Evolutionary conservation across 2,329 filamentous ascomycete genomes (phyloP), one percentile per base, ranked within the genome.

Genomic region (Chaetomium sp.): DNA sequence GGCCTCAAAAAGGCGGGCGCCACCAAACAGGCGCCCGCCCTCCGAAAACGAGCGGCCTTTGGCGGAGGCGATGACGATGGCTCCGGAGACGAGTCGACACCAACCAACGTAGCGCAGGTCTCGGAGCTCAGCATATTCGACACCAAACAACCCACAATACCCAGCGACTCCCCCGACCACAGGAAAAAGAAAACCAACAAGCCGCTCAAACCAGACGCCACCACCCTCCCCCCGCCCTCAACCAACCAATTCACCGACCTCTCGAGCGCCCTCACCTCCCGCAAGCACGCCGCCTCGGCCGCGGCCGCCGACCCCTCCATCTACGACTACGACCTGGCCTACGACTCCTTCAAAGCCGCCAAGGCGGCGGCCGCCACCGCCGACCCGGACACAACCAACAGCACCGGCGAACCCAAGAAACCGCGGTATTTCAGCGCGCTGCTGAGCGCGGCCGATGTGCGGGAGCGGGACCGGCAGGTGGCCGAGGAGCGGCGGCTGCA

Each of bases 241-340:
- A 70, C 75, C 80, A 54, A 78, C 57, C 79, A 82, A 73, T 88
- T 86, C 70, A 84, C 84, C 42, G 89, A 93, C 72, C 82, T 92
- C 1, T 90, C 90, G 3, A 85, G 86, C 71, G 79, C 85, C 1
- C 80, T 89, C 35, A 80, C 86, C 33, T 86, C 89, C 29, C 84
- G 85, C 60, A 87, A 85, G 70, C 83, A 90, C 70, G 84, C 86
- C 45, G 81, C 87, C 68, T 85, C 86, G 19, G 90, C 90, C 2
- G 81, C 87, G 67, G 82, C 86, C 65, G 74, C 90, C 9, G 91
- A 95, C 72, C 80, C 90, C 1, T 88, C 86, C 57, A 88, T 95
- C 70, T 95, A 93, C 80, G 91, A 95, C 78, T 96, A 95, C 78
- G 92, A 96, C 75, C 85, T 84, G 1, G 90, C 92, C 25, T 93